Conservation (phyloP, 805 yeast species). For the Yamadazyma olivae region DNA sequence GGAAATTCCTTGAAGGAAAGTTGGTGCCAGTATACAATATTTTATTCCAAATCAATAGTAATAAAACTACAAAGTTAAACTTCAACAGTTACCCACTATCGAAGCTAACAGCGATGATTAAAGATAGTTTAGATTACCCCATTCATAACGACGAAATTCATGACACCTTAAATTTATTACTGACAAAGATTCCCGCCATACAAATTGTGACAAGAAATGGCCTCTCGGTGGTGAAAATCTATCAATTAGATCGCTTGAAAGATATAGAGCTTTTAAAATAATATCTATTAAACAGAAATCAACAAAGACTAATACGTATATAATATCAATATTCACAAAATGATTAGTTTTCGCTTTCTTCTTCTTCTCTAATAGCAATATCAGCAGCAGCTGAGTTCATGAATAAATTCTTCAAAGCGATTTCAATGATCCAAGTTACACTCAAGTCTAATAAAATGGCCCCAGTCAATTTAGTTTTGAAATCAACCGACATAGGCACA, state of each 20-base stretch:
- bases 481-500: conserved; percentile 74
- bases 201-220: conserved; percentile 20
- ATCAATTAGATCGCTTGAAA: conserved; percentile 21
- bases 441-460: conserved; percentile 74
- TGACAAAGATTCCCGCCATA: conserved; percentile 15
- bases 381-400: conserved; percentile 92
- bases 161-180: conserved; percentile 24
- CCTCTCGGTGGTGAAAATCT: conserved; percentile 24
- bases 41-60: conserved; percentile 23
- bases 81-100: conserved; percentile 20
- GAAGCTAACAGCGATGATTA: conserved; percentile 24
- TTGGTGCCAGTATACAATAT: conserved; percentile 30
- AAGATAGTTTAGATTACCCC: conserved; percentile 32
- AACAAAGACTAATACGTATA: background rate
- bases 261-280: conserved; percentile 21
- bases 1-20: conserved; percentile 24
- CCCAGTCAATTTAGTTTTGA: conserved; percentile 74
- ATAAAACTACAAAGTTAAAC: background rate
- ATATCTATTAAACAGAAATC: background rate
- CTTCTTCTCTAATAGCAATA: conserved; percentile 54
- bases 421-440: conserved; percentile 74
- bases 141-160: conserved; percentile 25
- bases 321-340: background rate
- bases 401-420: conserved; percentile 76
- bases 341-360: background rate